Percentiles rank a stretch among this genome's conserved stretches.
Evolutionary conservation across 176 grass and related monocot genomes (phyloP).

Genomic region (Avena insularis): DNA sequence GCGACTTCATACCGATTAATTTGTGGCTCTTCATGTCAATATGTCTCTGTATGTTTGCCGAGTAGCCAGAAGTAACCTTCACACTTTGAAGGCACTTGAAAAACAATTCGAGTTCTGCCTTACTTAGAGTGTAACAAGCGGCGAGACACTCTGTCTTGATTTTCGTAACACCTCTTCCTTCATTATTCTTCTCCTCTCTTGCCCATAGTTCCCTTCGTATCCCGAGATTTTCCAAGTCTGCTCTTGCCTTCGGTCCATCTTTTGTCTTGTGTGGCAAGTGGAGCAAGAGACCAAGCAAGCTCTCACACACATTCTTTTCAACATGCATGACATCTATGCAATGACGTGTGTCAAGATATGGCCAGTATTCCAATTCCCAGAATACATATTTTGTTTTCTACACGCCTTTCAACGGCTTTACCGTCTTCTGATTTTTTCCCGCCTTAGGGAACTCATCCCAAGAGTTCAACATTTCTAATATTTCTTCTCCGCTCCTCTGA

Average conservation of each 20-base stretch:
- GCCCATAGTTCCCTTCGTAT: neutral
- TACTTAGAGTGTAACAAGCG: constrained; percentile 5
- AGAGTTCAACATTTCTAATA: neutral
- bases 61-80: neutral
- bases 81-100: neutral
- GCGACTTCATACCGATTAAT: neutral
- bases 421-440: neutral
- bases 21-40: constrained; percentile 6
- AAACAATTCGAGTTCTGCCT: neutral
- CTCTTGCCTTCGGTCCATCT: neutral
- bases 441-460: neutral
- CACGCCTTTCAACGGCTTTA: neutral
- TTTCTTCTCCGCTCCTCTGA: neutral
- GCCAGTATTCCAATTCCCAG: neutral
- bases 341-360: neutral
- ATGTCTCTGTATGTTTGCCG: constrained; percentile 3
- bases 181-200: neutral
- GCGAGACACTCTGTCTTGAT: neutral
- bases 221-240: neutral
- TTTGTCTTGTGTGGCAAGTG: neutral
- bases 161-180: neutral
- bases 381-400: neutral
- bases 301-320: neutral
- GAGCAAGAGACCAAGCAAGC: neutral
- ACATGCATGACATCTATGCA: constrained; percentile 13